Evolutionary conservation across 495 filamentous ascomycete species (phyloP).

Genomic region (Tuber aestivum): DNA sequence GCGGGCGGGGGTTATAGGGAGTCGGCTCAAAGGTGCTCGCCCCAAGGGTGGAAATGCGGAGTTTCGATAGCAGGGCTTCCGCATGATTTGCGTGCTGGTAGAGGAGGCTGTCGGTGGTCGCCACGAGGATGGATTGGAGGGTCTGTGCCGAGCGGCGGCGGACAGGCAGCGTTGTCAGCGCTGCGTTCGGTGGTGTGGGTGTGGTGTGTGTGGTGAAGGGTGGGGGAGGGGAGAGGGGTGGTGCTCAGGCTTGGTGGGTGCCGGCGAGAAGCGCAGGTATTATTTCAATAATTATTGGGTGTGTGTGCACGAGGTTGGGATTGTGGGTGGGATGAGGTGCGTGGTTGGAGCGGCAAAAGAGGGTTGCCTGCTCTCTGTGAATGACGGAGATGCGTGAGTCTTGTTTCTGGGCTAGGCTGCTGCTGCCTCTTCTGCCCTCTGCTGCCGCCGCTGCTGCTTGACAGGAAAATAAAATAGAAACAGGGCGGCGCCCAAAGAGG

Average conservation of each 20-base stretch:
- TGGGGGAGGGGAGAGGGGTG: neutral
- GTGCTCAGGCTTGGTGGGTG: neutral
- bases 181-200: neutral
- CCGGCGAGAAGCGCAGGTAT: neutral
- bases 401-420: neutral
- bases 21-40: slow-evolving; percentile 36
- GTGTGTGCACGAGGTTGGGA: slow-evolving; percentile 4
- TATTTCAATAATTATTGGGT: neutral
- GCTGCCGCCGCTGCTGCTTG: neutral
- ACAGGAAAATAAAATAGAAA: neutral
- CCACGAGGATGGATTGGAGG: slow-evolving; percentile 23
- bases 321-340: neutral
- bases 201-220: neutral
- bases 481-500: neutral
- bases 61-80: slow-evolving; percentile 40
- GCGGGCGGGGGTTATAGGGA: slow-evolving; percentile 29
- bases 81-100: slow-evolving; percentile 40
- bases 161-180: slow-evolving; percentile 2
- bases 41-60: slow-evolving; percentile 38
- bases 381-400: slow-evolving; percentile 5
- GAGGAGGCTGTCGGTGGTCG: slow-evolving; percentile 40
- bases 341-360: slow-evolving; percentile 1
- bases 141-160: slow-evolving; percentile 4
- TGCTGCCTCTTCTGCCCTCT: neutral
- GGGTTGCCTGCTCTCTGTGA: neutral